These are phyloP conservation scores for Neospora caninum DNA, from an alignment of 169 alveolate species.

Conservation along the genomic window DNA sequence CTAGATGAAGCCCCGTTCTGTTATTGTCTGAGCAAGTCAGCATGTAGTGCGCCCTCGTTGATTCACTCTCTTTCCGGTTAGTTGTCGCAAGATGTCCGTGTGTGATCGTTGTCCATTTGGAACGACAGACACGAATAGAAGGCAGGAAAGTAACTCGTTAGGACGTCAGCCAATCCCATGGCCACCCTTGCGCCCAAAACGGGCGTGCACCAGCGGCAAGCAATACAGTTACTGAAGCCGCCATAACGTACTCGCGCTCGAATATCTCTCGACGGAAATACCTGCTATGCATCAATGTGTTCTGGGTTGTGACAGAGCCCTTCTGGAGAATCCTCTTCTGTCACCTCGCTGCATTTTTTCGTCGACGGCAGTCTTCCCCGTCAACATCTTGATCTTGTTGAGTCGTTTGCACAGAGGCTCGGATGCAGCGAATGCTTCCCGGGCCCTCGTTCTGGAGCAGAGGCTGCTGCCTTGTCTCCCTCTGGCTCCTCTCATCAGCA, in stretches of 20 bases:
- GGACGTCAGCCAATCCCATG: background rate
- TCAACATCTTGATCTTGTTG: background rate
- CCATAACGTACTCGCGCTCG: background rate
- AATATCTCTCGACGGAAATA: background rate
- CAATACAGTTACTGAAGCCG: background rate
- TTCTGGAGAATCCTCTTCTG: background rate
- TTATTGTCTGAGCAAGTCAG: no score
- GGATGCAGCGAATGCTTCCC: background rate
- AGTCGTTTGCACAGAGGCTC: background rate
- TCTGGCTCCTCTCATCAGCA: background rate
- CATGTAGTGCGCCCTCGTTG: no score
- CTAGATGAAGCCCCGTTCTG: no score
- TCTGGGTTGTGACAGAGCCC: background rate
- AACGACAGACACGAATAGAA: background rate
- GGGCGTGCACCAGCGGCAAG: background rate
- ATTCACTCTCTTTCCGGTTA: no score
- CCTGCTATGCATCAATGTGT: background rate
- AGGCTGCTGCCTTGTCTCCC: background rate
- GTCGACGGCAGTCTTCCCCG: constrained; percentile 1
- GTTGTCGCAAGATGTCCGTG: no score
- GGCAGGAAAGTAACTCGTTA: background rate
- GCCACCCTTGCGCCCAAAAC: no score
- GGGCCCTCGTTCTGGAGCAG: background rate
- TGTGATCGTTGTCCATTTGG: no score
- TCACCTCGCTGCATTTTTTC: background rate